Evolutionary conservation across 2,329 filamentous ascomycete genomes (phyloP), one percentile per base, ranked within the genome.

Genomic region (Rhexocercosporidium sp.): DNA sequence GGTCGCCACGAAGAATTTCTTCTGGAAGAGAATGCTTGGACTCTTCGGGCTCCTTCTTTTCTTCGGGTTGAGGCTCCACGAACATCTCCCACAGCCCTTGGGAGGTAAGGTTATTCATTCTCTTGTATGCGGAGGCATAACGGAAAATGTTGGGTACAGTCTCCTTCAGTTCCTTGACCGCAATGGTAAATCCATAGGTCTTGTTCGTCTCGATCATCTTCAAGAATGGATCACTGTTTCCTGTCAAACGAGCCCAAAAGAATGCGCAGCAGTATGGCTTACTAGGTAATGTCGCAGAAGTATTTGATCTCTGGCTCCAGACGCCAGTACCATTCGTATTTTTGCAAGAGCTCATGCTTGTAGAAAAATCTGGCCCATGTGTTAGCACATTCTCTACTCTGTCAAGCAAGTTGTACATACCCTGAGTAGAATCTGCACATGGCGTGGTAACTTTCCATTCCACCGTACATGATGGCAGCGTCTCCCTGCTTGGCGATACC

Each of bases 261-360:
- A 22, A 6, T 11, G 60, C 37, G 14, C 34, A 25, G 11, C 20
- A 16, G 20, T 49, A 7, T 39, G 41, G 78, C 88, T 70, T 88
- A 95, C 92, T 99, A 99, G 72, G 96, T 99, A 74, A 99, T 98
- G 78, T 99, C 96, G 81, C 96, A 99, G 83, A 99, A 99, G 83
- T 98, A 99, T 83, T 95, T 97, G 87, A 99, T 98, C 81, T 99
- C 96, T 72, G 96, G 96, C 85, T 99, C 96, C 75, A 99, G 84
- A 71, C 96, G 93, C 96, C 96, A 99, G 84, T 99, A 99, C 96
- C 96, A 99, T 78, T 98, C 94, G 81, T 98, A 99, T 81, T 98
- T 98, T 77, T 92, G 88, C 54, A 99, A 87, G 39, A 98, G 87
- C 71, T 94, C 92, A 78, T 99, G 96, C 80, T 97, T 97, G 85